These are phyloP conservation scores for Umbelopsis sp. DNA, from an alignment of 192 early-diverging fungal species.

Conservation along the genomic window DNA sequence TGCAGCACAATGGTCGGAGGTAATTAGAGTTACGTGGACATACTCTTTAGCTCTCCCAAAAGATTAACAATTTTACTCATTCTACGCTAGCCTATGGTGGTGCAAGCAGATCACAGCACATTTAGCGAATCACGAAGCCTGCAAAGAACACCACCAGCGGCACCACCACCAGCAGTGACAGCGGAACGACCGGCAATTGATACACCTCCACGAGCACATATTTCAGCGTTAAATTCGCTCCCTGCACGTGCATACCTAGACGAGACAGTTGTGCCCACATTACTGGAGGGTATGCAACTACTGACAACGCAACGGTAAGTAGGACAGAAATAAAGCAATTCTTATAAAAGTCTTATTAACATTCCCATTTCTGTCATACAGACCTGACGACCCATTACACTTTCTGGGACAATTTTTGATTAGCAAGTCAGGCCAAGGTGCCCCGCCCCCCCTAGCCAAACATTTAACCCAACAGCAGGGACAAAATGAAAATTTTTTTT, in stretches of 20 bases:
- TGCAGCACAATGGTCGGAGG: no score
- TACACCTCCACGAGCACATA: no score
- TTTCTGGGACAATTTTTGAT: constrained; percentile 49
- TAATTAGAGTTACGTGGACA: no score
- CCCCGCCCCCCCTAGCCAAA: no score
- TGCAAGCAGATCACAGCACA: no score
- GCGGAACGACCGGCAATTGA: no score
- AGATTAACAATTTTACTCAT: no score
- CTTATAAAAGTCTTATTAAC: not conserved
- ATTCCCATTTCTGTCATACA: constrained; percentile 18
- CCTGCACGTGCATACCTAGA: constrained; percentile 54
- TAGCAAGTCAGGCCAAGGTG: constrained; percentile 21
- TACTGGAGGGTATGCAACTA: constrained; percentile 56
- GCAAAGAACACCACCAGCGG: no score
- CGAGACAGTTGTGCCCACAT: constrained; percentile 51
- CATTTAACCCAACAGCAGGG: not conserved
- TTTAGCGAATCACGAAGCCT: no score
- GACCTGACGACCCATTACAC: constrained; percentile 50
- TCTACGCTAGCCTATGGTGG: no score
- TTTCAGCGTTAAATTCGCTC: constrained; percentile 20
- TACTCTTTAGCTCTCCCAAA: no score
- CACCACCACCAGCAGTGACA: no score
- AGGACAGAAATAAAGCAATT: not conserved
- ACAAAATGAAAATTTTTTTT: constrained; percentile 5
- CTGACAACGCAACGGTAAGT: constrained; percentile 51